Evolutionary conservation across 2,329 filamentous ascomycete genomes (phyloP), one percentile per base, ranked within the genome.

Genomic region (Botrytis tulipae): DNA sequence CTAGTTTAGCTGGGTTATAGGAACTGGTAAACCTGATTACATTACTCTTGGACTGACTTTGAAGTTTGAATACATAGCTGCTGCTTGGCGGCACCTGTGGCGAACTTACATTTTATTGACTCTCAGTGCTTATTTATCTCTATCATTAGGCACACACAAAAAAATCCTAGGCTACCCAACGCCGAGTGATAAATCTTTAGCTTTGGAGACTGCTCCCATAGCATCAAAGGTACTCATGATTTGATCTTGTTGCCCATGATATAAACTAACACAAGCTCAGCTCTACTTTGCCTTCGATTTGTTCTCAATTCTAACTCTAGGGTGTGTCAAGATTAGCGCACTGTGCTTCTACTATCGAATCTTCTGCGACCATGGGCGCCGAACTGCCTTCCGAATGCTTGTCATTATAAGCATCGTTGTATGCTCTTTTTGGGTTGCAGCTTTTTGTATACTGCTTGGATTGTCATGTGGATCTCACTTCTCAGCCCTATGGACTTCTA

Each of bases 281-380:
- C 40, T 69, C 16, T 69, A 57, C n/a, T 4, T 69, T 20, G 66
- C 46, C 25, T 69, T 37, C 14, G 1, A 44, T 16, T 8, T 75
- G 32, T 57, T 65, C 44, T 54, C 59, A 20, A 51, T 66, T 16
- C 12, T 37, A 25, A 57, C 70, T 22, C 60, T 63, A 14, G 70
- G 60, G 16, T 66, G 42, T 51, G 37, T 65, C 60, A 72, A 72
- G n/a, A 54, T 66, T 12, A 72, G 60, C 32, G 70, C 70, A 22
- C 44, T 72, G 14, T 65, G 51, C 60, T 72, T 72, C 40, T 72
- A 72, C 60, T 51, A 65, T 35, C 70, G 70, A 32, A 63, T 72
- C 6, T 66, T 72, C 29, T 72, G 70, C 32, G 60, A 54, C 7
- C 14, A 46, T 20, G 70, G 66, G n/a, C 48, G 54, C n/a, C 16